phyloP scores from a whole-genome alignment of 148 eudicot species.

The Tetragonia tetragonoides region DNA sequence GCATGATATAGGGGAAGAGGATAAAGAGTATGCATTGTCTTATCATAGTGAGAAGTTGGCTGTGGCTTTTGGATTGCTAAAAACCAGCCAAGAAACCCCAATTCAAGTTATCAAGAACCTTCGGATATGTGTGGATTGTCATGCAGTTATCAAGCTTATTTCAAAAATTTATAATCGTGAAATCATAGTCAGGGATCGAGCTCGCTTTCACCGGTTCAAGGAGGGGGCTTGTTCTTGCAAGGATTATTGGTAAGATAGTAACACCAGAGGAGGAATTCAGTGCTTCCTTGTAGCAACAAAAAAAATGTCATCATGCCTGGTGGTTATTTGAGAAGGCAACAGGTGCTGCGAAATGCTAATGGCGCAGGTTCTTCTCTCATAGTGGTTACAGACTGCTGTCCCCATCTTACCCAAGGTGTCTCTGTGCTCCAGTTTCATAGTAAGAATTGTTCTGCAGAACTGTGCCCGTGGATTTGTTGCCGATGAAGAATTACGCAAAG shows the following conservation, averaged over 20 bases:
- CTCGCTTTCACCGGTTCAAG: slow-evolving; percentile 76
- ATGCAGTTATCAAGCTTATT: slow-evolving; percentile 69
- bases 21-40: slow-evolving; percentile 66
- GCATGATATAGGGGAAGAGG: slow-evolving; percentile 90
- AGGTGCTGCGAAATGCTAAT: neutral
- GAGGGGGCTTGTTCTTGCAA: slow-evolving; percentile 76
- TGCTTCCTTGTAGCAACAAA: too few relatives aligned
- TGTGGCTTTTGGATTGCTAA: slow-evolving; percentile 76
- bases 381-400: neutral
- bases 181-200: slow-evolving; percentile 74
- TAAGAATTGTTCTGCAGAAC: neutral
- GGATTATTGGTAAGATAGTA: slow-evolving; percentile 43
- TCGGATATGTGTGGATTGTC: slow-evolving; percentile 92
- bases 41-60: slow-evolving; percentile 89
- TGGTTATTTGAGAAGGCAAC: neutral
- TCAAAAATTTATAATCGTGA: slow-evolving; percentile 69
- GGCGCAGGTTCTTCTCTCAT: neutral
- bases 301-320: too few relatives aligned
- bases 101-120: slow-evolving; percentile 79
- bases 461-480: neutral
- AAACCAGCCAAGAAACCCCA: slow-evolving; percentile 39
- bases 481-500: neutral
- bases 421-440: neutral
- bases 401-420: neutral
- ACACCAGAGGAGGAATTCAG: neutral